Evolutionary conservation across 2,329 filamentous ascomycete genomes (phyloP), one percentile per base, ranked within the genome.

Genomic region (Xylariaceae sp.): DNA sequence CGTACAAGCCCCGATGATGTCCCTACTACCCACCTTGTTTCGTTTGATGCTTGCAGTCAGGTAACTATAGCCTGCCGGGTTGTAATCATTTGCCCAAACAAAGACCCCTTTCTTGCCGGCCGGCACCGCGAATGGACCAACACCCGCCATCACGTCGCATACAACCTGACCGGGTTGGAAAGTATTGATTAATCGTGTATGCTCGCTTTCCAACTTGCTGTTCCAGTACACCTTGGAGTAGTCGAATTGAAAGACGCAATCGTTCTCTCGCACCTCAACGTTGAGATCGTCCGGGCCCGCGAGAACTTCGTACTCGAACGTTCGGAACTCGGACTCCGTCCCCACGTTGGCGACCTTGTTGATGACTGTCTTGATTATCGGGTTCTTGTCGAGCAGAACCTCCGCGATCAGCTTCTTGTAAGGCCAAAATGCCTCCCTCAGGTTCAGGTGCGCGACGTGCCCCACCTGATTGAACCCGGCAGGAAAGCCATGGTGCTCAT

Each of bases 191-290:
- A 98, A 79, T 2, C 95, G 83, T 62, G 88, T 86, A 74, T 99
- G 95, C 74, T 99, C 95, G 0, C 87, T 90, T 67, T 96, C 89
- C 14, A 99, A 84, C 64, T 93, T 87, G 68, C 87, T 92, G 75
- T 99, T 99, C 93, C 93, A 99, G 80, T 99, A 99, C 3, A 99
- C 95, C 66, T 96, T 96, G 60, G 89, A 85, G 73, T 96, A 99
- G 77, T 99, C 90, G 73, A 99, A 98, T 53, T 81, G 81, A 77
- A 96, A 99, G n/a, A 81, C 78, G 76, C 95, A 98, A 58, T 86
- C 84, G 66, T 90, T 89, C 75, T 97, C 92, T 62, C 84, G 85
- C 50, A 95, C 83, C 60, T 90, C 85, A 52, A 99, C 95, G 50
- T 93, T 86, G 73, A 97, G 79, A 68, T 98, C 88, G 65, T 91